Percentiles rank a stretch among this genome's conserved stretches.
Conservation (phyloP, 2,329 filamentous ascomycete species). For the Fusarium nisikadoi region DNA sequence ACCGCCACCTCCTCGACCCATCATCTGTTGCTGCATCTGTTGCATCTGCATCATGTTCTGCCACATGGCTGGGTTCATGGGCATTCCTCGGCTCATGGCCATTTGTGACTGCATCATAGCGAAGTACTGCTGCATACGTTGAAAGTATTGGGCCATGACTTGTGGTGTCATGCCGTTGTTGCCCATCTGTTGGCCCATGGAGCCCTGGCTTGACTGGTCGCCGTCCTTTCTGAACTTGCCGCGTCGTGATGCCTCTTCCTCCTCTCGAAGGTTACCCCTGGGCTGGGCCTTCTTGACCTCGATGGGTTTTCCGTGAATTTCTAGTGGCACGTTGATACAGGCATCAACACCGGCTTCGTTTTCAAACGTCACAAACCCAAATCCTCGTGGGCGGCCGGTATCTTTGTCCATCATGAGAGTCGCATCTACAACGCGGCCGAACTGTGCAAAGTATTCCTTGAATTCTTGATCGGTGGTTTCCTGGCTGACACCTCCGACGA, state of each 20-base stretch:
- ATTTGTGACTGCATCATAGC: conserved; percentile 94
- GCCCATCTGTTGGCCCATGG: conserved; percentile 56
- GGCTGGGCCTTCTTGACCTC: conserved; percentile 99
- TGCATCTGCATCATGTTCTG: conserved; percentile 82
- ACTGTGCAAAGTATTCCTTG: conserved; percentile 95
- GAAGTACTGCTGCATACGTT: conserved; percentile 98
- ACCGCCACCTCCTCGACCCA: conserved; percentile 54
- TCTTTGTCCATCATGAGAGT: conserved; percentile 99
- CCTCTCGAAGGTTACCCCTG: conserved; percentile 90
- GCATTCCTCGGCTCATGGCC: conserved; percentile 80
- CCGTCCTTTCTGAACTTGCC: conserved; percentile 69
- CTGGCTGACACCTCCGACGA: conserved; percentile 96
- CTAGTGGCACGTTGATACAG: conserved; percentile 83
- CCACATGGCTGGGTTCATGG: conserved; percentile 81
- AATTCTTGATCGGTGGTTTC: conserved; percentile 97
- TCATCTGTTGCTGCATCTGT: conserved; percentile 69
- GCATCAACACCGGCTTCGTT: conserved; percentile 94
- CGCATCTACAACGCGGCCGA: conserved; percentile 94
- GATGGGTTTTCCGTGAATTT: conserved; percentile 95
- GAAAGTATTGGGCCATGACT: conserved; percentile 98
- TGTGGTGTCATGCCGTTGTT: conserved; percentile 86
- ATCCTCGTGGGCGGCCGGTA: conserved; percentile 93
- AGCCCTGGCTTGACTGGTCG: conserved; percentile 55
- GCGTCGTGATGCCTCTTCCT: conserved; percentile 77
- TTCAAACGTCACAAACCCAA: conserved; percentile 98